phyloP scores from a whole-genome alignment of 345 rosid genomes.

The Rubroshorea leprosula region DNA sequence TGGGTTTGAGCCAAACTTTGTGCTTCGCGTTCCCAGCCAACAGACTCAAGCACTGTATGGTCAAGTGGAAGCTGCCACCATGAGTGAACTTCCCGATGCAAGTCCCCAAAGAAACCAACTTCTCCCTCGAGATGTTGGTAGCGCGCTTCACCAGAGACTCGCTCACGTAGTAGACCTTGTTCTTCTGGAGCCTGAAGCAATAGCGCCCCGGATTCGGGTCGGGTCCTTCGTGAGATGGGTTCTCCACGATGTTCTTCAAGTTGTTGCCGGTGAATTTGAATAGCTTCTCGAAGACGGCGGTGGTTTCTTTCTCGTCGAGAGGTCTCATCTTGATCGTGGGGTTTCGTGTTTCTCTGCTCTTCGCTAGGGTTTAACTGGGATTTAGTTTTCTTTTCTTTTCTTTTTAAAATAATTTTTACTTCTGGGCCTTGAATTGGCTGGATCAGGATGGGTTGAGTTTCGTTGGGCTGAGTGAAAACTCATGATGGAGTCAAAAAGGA shows the following conservation, averaged over 20 bases:
- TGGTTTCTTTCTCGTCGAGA: constrained; percentile 80
- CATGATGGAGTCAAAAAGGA: no score
- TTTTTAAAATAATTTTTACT: no score
- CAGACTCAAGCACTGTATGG: constrained; percentile 49
- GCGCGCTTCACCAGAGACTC: constrained; percentile 80
- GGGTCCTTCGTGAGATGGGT: constrained; percentile 83
- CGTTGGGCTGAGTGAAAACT: no score
- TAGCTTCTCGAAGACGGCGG: constrained; percentile 79
- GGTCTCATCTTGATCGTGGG: constrained; percentile 39
- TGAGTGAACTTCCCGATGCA: constrained; percentile 86
- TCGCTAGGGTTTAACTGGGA: not conserved
- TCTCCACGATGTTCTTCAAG: constrained; percentile 84
- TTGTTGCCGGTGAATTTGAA: constrained; percentile 79
- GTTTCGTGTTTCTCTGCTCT: not conserved
- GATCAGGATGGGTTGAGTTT: no score
- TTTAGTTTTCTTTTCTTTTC: no score
- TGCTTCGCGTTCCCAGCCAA: constrained; percentile 77
- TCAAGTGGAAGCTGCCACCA: constrained; percentile 68
- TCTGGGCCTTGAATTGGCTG: no score
- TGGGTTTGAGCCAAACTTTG: constrained; percentile 93
- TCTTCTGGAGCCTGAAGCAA: constrained; percentile 89
- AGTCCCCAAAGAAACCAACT: constrained; percentile 62
- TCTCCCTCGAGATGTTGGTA: constrained; percentile 59
- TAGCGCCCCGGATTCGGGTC: constrained; percentile 64
- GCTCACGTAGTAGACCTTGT: constrained; percentile 71